phyloP scores from a whole-genome alignment of 345 rosid species.

The Eucalyptus decipiens region DNA sequence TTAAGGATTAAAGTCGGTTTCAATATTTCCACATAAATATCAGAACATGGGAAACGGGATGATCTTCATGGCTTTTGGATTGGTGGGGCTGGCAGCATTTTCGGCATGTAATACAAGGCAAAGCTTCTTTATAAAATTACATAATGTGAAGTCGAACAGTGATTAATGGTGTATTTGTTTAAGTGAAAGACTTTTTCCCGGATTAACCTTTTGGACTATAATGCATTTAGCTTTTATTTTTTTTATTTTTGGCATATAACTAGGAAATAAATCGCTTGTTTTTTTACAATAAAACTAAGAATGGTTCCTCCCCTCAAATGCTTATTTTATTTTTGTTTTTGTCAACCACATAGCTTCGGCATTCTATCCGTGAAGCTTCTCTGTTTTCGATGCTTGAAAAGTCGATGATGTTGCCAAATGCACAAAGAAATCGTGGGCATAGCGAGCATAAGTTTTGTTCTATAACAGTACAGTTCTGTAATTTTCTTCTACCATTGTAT shows the following conservation, averaged over 20 bases:
- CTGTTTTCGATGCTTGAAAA: not conserved
- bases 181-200: too few relatives aligned
- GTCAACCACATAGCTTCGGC: not conserved
- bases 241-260: too few relatives aligned
- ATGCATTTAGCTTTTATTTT: too few relatives aligned
- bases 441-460: not conserved
- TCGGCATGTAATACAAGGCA: too few relatives aligned
- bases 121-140: too few relatives aligned
- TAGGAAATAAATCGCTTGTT: not conserved
- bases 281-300: not conserved
- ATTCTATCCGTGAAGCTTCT: not conserved
- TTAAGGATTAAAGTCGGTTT: not conserved
- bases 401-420: not conserved
- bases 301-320: not conserved
- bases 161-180: too few relatives aligned
- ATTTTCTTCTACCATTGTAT: not conserved
- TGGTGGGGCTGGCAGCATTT: too few relatives aligned
- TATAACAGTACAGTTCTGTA: not conserved
- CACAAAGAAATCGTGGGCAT: not conserved
- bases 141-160: too few relatives aligned
- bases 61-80: too few relatives aligned
- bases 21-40: not conserved
- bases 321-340: not conserved
- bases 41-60: too few relatives aligned
- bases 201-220: too few relatives aligned